phyloP scores from a whole-genome alignment of 2,329 filamentous ascomycete species.

The Coniochaeta hoffmannii region DNA sequence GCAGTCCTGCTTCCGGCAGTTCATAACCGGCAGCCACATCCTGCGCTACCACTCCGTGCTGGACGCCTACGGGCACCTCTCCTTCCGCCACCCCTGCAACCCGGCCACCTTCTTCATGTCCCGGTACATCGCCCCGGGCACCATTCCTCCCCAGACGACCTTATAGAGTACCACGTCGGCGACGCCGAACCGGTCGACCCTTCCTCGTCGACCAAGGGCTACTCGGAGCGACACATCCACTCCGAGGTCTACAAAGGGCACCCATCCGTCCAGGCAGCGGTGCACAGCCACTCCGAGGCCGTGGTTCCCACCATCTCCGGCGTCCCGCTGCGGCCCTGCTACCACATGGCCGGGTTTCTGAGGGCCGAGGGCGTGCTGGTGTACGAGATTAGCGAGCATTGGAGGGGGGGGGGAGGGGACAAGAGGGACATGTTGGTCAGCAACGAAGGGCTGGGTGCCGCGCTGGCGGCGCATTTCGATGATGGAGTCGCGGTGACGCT shows the following conservation, averaged over 20 bases:
- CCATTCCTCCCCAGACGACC: constrained; percentile 33
- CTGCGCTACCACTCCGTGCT: constrained; percentile 42
- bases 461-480: constrained; percentile 25
- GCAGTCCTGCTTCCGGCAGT: background rate
- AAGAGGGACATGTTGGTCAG: constrained; percentile 29
- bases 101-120: constrained; percentile 40
- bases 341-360: constrained; percentile 36
- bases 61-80: constrained; percentile 48
- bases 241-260: constrained; percentile 36
- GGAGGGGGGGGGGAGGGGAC: constrained; percentile 16
- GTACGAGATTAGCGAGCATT: constrained; percentile 22
- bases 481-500: constrained; percentile 27
- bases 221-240: constrained; percentile 36
- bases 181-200: constrained; percentile 33
- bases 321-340: constrained; percentile 29
- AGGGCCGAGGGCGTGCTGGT: constrained; percentile 22
- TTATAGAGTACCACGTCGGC: constrained; percentile 36
- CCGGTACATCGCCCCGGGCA: constrained; percentile 35
- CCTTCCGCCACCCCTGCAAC: constrained; percentile 39
- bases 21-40: constrained; percentile 42
- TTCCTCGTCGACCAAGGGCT: constrained; percentile 26
- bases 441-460: constrained; percentile 21
- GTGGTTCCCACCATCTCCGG: constrained; percentile 33
- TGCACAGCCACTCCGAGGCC: constrained; percentile 35
- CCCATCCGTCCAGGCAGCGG: constrained; percentile 27